Evolutionary conservation across 257 asterid genomes (phyloP).

Genomic region (Haberlea rhodopensis): DNA sequence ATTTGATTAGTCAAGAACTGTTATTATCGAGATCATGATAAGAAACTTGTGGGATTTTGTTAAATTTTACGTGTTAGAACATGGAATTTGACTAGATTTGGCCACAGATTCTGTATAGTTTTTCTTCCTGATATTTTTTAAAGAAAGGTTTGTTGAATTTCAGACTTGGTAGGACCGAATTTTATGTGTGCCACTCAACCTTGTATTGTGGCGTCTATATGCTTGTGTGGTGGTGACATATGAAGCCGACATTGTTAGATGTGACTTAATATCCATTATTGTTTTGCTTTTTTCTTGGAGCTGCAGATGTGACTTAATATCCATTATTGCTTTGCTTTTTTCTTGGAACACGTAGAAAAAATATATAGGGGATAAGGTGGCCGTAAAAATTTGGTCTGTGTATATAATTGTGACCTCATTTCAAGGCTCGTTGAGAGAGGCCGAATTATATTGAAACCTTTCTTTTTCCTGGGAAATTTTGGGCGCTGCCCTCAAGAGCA

Average conservation of each 20-base stretch:
- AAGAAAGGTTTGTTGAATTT: slow-evolving; percentile 16
- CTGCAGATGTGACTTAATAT: no score
- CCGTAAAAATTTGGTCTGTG: no score
- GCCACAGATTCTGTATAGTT: slow-evolving; percentile 23
- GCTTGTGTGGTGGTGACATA: slow-evolving; percentile 15
- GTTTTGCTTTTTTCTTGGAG: background rate
- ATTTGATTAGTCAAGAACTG: background rate
- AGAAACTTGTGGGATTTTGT: background rate
- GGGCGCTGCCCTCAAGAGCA: no score
- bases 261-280: slow-evolving; percentile 17
- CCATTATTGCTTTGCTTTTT: no score
- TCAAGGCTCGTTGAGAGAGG: no score
- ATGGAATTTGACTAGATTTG: slow-evolving; percentile 20
- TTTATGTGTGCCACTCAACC: slow-evolving; percentile 7
- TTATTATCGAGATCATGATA: slow-evolving; percentile 9
- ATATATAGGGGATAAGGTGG: no score
- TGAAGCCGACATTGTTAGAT: slow-evolving; percentile 6
- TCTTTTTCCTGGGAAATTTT: no score
- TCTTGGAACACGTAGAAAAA: no score
- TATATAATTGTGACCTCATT: no score
- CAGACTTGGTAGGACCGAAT: slow-evolving; percentile 31
- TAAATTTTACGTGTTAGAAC: background rate
- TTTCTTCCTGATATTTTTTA: slow-evolving; percentile 8
- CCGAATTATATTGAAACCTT: no score
- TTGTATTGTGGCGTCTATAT: background rate